Evolutionary conservation across 2,329 filamentous ascomycete species (phyloP).

Genomic region (Whalleya microplaca): DNA sequence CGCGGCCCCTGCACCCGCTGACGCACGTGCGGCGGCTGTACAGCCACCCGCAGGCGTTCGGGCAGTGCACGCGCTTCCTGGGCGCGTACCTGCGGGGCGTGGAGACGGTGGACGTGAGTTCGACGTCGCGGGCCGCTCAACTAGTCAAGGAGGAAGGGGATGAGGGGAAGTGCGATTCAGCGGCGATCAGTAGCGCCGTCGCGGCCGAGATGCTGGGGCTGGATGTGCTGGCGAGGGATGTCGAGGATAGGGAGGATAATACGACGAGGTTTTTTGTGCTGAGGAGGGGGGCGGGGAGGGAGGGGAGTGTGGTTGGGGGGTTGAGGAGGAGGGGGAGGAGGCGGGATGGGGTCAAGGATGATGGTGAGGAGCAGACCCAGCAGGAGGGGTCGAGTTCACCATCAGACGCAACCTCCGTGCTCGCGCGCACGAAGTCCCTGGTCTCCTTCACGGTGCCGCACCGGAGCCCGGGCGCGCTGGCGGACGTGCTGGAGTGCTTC

Average conservation of each 20-base stretch:
- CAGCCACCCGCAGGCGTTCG: conserved; percentile 94
- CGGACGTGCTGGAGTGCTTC: conserved; percentile 80
- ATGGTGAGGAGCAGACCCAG: not conserved
- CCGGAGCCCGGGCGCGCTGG: conserved; percentile 76
- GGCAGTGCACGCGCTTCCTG: conserved; percentile 83
- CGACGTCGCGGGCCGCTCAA: conserved; percentile 81
- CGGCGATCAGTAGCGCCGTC: conserved; percentile 77
- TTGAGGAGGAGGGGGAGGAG: conserved; percentile 16
- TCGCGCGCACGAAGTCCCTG: conserved; percentile 77
- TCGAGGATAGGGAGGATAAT: conserved; percentile 77
- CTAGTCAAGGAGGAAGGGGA: conserved; percentile 64
- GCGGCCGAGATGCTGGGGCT: conserved; percentile 72
- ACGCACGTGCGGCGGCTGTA: conserved; percentile 75
- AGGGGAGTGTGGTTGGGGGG: not conserved
- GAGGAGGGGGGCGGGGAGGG: conserved; percentile 25
- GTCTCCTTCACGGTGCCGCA: conserved; percentile 85
- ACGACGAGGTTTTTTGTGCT: conserved; percentile 80
- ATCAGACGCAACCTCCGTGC: too few relatives aligned
- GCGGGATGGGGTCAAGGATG: conserved; percentile 2
- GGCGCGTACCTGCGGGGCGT: conserved; percentile 68
- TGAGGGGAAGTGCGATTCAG: conserved; percentile 61
- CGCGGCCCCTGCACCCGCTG: conserved; percentile 55
- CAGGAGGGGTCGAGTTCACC: too few relatives aligned
- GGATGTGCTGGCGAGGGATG: conserved; percentile 68
- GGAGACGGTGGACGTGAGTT: conserved; percentile 83